Base-by-base conservation (phyloP, 2,329 filamentous ascomycete species). In the Colletotrichum aenigma region DNA sequence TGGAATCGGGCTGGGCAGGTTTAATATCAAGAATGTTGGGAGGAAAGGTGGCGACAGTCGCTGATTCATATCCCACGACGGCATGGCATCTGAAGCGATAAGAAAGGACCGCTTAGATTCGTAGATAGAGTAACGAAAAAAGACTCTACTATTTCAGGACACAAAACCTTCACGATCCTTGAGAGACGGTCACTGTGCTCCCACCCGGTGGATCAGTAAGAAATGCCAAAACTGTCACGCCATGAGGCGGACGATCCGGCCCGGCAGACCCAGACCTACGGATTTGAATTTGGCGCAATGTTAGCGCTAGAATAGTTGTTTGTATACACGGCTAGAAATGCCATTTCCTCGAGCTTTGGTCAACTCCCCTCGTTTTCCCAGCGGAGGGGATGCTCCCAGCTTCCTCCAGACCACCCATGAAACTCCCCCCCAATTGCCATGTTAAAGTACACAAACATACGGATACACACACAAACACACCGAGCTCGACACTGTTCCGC, bases 391-490 rank as follows among this genome's bases (percentile, higher is more conserved):
- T 9, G 32, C 61, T 65, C 32, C 58, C 43, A 32, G 24, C 16
- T 30, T 32, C 48, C 38, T 36, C n/a, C 68, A 48, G 58, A 24
- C 58, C 70, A 38, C 65, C 74, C 13, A 15, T 32, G 21, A 68
- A 76, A 74, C 74, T 76, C 74, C 74, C 64, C 64, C 24, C 74
- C 34, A 30, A n/a, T 38, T 69, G 58, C 70, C 74, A 74, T 74
- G 70, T 76, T 62, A 66, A 64, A 76, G 55, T 60, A 76, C 70
- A 74, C 28, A 74, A 21, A 48, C 36, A 24, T 48, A 38, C 26
- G 43, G 12, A 52, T 21, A 69, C 64, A 58, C 28, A 58, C 28
- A 56, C 48, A 48, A 61, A 34, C 30, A 34, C 28, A 13, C 26
- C 58, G 38, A 38, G 18, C n/a, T 30, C 52, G 55, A 8, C 12